Evolutionary conservation across 2,329 filamentous ascomycete genomes (phyloP).

Genomic region (Aspergillus clavatus): DNA sequence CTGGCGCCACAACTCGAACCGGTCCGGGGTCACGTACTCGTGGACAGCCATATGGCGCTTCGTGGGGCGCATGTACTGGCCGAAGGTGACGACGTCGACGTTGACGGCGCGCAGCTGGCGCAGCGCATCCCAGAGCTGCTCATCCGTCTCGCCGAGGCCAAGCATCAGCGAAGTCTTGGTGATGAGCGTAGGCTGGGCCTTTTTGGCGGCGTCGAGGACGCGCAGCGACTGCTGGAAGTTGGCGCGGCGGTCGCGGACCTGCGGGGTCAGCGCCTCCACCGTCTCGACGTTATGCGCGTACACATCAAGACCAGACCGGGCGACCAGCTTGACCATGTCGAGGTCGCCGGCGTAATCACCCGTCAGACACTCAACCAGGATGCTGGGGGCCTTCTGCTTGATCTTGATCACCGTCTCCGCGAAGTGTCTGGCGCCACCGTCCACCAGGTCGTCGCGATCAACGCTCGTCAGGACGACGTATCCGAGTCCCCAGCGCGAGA

Average conservation of each 20-base stretch:
- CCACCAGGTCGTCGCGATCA: conserved; percentile 84
- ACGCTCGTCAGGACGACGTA: conserved; percentile 94
- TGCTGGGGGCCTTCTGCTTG: conserved; percentile 63
- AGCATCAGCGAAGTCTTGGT: conserved; percentile 99
- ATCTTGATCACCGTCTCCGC: conserved; percentile 92
- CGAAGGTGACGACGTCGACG: conserved; percentile 95
- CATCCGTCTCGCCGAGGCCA: conserved; percentile 85
- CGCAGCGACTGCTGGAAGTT: conserved; percentile 80
- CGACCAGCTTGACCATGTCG: conserved; percentile 82
- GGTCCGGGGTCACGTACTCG: conserved; percentile 85
- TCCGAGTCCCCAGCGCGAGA: conserved; percentile 86
- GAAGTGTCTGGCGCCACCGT: conserved; percentile 85
- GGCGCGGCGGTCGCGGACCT: conserved; percentile 82
- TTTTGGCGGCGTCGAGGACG: conserved; percentile 78
- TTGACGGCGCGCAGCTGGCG: conserved; percentile 71
- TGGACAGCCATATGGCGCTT: conserved; percentile 97
- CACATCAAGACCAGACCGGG: conserved; percentile 83
- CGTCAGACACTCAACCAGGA: conserved; percentile 48
- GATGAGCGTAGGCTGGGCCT: conserved; percentile 69
- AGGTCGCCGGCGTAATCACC: conserved; percentile 82
- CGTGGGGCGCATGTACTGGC: conserved; percentile 99
- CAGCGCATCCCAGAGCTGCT: conserved; percentile 75
- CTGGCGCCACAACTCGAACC: conserved; percentile 87
- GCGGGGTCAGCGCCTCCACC: conserved; percentile 81
- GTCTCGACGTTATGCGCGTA: conserved; percentile 98